Conservation (phyloP, 129 eudicot genomes). For the Centella asiatica region DNA sequence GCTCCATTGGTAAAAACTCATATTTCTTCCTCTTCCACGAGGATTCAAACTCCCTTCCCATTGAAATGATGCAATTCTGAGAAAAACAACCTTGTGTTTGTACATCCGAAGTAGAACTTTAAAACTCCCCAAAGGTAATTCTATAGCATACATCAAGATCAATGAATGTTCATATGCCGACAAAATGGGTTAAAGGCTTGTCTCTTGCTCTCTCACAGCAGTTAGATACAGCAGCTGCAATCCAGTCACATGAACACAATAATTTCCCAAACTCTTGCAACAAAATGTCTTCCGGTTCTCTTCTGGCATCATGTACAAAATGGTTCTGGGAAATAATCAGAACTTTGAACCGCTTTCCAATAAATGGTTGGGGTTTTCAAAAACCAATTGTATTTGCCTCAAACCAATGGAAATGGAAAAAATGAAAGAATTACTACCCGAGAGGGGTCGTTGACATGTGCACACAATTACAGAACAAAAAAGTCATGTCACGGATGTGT, state of each 20-base stretch:
- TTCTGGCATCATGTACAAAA: constrained; percentile 26
- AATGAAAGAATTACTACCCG: constrained; percentile 67
- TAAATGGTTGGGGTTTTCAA: not conserved
- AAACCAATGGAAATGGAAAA: constrained; percentile 27
- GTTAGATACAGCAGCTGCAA: too few relatives aligned
- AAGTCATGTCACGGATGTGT: constrained; percentile 37
- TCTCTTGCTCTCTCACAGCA: too few relatives aligned
- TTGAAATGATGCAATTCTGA: too few relatives aligned
- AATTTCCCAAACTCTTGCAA: too few relatives aligned
- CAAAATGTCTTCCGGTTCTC: constrained; percentile 3
- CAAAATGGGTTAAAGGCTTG: too few relatives aligned
- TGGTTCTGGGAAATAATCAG: not conserved
- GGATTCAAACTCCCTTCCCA: too few relatives aligned
- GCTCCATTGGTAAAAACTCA: too few relatives aligned
- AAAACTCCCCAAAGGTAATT: too few relatives aligned
- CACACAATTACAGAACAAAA: constrained; percentile 14
- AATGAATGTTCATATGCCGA: too few relatives aligned
- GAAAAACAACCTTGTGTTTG: too few relatives aligned
- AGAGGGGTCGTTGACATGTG: constrained; percentile 27
- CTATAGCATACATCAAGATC: not conserved
- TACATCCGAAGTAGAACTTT: too few relatives aligned
- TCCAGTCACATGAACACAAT: not conserved
- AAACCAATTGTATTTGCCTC: constrained; percentile 20
- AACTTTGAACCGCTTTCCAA: constrained; percentile 14
- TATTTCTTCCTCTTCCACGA: too few relatives aligned